A percentile compares a stretch with the other conserved stretches of the same genome.
Evolutionary conservation across 192 early-diverging fungal species (phyloP).

Genomic region (Umbelopsis ramanniana): DNA sequence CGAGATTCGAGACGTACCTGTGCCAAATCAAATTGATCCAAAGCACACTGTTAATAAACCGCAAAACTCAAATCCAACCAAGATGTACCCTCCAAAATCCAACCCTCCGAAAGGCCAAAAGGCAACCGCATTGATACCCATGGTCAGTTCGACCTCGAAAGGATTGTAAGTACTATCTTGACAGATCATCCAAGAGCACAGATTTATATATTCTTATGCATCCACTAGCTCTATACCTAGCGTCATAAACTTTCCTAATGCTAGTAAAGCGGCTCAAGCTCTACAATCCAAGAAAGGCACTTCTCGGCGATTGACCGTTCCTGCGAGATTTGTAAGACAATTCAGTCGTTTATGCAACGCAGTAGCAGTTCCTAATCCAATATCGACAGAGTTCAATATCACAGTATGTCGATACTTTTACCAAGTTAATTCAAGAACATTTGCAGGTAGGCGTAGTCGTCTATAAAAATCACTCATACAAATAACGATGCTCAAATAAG

Average conservation of each 20-base stretch:
- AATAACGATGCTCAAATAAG: neutral
- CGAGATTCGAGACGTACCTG: neutral
- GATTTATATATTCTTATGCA: no score
- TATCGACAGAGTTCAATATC: neutral
- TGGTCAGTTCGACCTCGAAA: conserved; percentile 16
- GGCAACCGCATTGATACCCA: neutral
- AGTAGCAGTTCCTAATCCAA: neutral
- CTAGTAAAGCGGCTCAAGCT: neutral
- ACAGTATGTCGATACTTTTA: conserved; percentile 37
- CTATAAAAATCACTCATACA: neutral
- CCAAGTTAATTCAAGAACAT: conserved; percentile 48
- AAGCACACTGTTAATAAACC: neutral
- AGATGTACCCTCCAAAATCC: neutral
- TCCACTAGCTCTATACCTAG: neutral
- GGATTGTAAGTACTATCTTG: neutral
- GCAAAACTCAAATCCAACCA: neutral
- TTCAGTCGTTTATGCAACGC: neutral
- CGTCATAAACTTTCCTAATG: conserved; percentile 26
- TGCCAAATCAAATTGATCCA: neutral
- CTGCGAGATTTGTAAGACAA: conserved; percentile 38
- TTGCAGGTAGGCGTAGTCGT: conserved; percentile 33
- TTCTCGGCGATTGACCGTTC: conserved; percentile 38
- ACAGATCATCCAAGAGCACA: neutral
- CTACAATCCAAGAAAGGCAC: conserved; percentile 38
- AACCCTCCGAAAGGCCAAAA: neutral